These are phyloP conservation scores for Claviceps sp. DNA, from an alignment of 2,329 filamentous ascomycete genomes.

Conservation along the genomic window DNA sequence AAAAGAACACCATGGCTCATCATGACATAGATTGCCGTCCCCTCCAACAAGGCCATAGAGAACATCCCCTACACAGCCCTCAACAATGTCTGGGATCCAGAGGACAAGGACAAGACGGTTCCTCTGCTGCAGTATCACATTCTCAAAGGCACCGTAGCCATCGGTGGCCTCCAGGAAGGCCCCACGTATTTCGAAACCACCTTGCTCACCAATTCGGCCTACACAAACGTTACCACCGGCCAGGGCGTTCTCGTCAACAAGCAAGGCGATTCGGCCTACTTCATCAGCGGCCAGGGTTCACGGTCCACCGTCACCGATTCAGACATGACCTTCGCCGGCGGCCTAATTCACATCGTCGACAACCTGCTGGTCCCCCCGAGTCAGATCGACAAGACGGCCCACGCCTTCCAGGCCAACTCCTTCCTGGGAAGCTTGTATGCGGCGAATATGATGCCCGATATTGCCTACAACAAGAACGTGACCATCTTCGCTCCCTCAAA, in stretches of 20 bases:
- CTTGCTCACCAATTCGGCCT: conserved; percentile 27
- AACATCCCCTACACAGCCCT: conserved; percentile 39
- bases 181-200: conserved; percentile 28
- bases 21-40: conserved; percentile 34
- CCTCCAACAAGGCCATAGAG: conserved; percentile 43
- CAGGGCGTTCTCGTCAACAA: conserved; percentile 34
- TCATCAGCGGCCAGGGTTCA: conserved; percentile 35
- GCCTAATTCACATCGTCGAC: conserved; percentile 39
- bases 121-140: conserved; percentile 49
- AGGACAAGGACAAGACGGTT: conserved; percentile 30
- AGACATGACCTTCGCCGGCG: conserved; percentile 34
- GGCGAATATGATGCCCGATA: conserved; percentile 20
- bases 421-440: conserved; percentile 24
- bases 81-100: conserved; percentile 29
- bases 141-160: conserved; percentile 35
- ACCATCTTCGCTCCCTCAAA: conserved; percentile 55
- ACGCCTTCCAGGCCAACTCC: conserved; percentile 30
- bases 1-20: no score
- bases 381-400: conserved; percentile 34
- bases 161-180: conserved; percentile 22
- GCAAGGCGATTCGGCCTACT: conserved; percentile 28
- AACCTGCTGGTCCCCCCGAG: conserved; percentile 35
- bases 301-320: conserved; percentile 27
- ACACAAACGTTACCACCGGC: conserved; percentile 35
- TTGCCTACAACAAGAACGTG: conserved; percentile 30